Evolutionary conservation across 139 green algal species (phyloP).

Genomic region (Closterium sp.): DNA sequence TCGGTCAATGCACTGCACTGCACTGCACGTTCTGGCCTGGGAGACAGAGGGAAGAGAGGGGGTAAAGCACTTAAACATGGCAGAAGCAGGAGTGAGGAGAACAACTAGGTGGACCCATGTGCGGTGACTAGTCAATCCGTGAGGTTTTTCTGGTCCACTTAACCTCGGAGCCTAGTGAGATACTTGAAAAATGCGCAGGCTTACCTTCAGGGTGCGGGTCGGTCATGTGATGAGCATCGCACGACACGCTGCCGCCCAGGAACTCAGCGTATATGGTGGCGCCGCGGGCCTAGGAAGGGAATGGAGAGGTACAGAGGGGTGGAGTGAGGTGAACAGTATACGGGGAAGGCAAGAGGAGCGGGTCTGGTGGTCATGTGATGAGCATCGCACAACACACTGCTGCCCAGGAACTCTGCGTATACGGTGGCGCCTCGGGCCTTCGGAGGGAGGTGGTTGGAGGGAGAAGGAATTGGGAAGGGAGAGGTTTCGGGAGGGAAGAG

Average conservation of each 20-base stretch:
- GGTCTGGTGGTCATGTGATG: no score
- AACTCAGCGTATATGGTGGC: conserved; percentile 85
- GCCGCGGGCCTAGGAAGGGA: conserved; percentile 47
- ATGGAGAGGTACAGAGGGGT: background rate
- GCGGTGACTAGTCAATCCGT: no score
- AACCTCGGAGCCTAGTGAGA: background rate
- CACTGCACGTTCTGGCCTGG: no score
- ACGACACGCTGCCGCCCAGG: conserved; percentile 91
- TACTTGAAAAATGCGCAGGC: background rate
- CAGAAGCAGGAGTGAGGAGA: no score
- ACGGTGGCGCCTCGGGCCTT: conserved; percentile 65
- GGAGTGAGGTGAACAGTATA: background rate
- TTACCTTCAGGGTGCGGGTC: conserved; percentile 84
- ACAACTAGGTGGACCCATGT: no score
- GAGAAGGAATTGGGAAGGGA: background rate
- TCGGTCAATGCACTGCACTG: no score
- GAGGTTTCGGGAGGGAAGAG: background rate
- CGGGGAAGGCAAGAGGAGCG: no score
- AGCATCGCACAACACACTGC: conserved; percentile 90
- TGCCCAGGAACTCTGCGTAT: conserved; percentile 89
- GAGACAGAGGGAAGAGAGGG: no score
- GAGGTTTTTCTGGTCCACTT: no score
- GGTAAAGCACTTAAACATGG: no score
- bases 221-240: conserved; percentile 99
- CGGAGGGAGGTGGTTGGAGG: background rate